Percentiles rank a stretch among this genome's conserved stretches.
Conservation (phyloP, 1,284 basidiomycete genomes). For the Chalciporus sp. region DNA sequence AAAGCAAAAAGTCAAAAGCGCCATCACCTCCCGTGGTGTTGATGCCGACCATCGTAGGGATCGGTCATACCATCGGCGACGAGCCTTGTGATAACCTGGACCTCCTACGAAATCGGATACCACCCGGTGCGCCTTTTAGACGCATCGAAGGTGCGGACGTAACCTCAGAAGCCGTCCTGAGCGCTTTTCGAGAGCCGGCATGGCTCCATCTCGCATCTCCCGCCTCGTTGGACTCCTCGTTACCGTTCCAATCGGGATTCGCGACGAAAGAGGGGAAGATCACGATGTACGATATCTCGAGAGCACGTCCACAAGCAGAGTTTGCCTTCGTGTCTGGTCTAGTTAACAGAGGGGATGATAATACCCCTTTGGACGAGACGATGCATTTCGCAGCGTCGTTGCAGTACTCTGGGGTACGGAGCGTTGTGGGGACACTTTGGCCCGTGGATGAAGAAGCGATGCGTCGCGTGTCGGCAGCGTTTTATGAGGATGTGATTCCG, state of each 20-base stretch:
- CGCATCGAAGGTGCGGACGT: conserved; percentile 26
- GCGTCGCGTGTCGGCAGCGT: conserved; percentile 16
- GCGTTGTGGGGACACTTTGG: conserved; percentile 27
- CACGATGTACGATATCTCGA: conserved; percentile 32
- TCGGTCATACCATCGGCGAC: conserved; percentile 17
- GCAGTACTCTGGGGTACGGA: conserved; percentile 26
- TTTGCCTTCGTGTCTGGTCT: conserved; percentile 41
- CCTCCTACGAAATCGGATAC: conserved; percentile 24
- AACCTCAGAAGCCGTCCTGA: conserved; percentile 11
- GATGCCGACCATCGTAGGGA: conserved; percentile 17
- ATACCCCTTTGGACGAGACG: conserved; percentile 10
- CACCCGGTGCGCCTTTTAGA: conserved; percentile 21
- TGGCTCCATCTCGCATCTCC: conserved; percentile 34
- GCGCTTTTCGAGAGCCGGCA: conserved; percentile 19
- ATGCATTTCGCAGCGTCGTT: conserved; percentile 23
- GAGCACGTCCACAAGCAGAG: conserved; percentile 25
- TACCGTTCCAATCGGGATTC: conserved; percentile 32
- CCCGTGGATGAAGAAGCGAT: conserved; percentile 17
- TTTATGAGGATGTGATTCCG: conserved; percentile 25
- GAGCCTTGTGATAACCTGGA: conserved; percentile 13
- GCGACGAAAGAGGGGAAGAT: conserved; percentile 24
- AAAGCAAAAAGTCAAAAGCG: conserved; percentile 16
- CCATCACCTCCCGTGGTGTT: background rate
- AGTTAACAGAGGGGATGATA: conserved; percentile 17
- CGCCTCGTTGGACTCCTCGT: conserved; percentile 5